Percentiles rank a stretch among this genome's conserved stretches.
Conservation (phyloP, 306 rosid genomes). For the Dalbergia cochinchinensis region DNA sequence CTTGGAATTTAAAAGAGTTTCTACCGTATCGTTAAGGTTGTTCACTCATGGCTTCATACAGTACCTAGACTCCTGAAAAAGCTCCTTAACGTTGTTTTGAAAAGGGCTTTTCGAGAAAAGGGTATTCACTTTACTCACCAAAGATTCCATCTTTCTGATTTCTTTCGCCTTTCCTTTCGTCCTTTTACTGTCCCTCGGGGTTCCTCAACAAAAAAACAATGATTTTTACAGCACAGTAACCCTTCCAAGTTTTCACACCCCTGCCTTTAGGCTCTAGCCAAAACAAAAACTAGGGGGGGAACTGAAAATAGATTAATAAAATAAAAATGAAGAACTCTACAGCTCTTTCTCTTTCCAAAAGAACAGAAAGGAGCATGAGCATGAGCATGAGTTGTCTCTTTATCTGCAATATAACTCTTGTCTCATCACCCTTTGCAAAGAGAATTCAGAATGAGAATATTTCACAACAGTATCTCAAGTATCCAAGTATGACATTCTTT, state of each 20-base stretch:
- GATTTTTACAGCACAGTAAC: background rate
- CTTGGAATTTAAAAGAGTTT: conserved; percentile 33
- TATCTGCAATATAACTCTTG: conserved; percentile 31
- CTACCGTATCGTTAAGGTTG: conserved; percentile 51
- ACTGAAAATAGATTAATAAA: background rate
- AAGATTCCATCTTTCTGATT: conserved; percentile 68
- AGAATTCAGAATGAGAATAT: conserved; percentile 44
- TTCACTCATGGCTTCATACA: conserved; percentile 45
- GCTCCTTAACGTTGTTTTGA: conserved; percentile 53
- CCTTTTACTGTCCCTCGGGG: conserved; percentile 55
- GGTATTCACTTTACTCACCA: conserved; percentile 54
- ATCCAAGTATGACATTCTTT: conserved; percentile 29
- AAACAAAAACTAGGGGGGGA: background rate
- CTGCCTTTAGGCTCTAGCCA: conserved; percentile 19
- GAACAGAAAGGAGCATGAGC: background rate
- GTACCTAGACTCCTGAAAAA: conserved; percentile 55
- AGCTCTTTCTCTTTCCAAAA: conserved; percentile 25
- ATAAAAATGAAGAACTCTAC: background rate
- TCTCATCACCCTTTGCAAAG: conserved; percentile 29
- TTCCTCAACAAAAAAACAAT: conserved; percentile 43
- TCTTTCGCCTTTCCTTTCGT: conserved; percentile 61
- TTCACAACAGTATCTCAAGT: conserved; percentile 42
- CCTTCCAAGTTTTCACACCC: conserved; percentile 10
- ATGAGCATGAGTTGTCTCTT: conserved; percentile 14
- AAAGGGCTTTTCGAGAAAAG: conserved; percentile 61